Base-by-base conservation (phyloP, 2,329 filamentous ascomycete genomes). In the Pseudocercospora macadamiae region DNA sequence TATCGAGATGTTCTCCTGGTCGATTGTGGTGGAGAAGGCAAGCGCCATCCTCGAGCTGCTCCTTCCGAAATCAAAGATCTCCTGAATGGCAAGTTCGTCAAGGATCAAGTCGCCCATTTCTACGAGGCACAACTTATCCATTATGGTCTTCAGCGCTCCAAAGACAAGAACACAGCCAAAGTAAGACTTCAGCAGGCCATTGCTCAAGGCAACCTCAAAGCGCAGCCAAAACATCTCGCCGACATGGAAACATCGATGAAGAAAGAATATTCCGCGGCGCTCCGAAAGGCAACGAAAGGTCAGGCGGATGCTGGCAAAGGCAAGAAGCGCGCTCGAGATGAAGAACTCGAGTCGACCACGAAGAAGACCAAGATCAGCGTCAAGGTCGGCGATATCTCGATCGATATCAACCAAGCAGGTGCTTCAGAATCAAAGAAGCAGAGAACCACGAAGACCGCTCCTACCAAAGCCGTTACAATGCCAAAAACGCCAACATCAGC, bases 71-170 rank as follows among this genome's bases (percentile, higher is more conserved):
- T 70, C 54, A 64, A 64, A 39, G 49, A 48, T 25, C 54, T 66
- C 25, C 61, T 70, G 16, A 65, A 62, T 30, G 68, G 64, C 45
- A 66, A 59, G 48, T 53, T 25, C 19, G 21, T 53, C 32, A 77
- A 80, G 44, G 82, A 86, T 64, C 79, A 79, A 42, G 79, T 83
- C 0, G 83, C 77, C 1, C 83, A 87, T 62, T 88, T 82, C 81
- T 88, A 85, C 58, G 80, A 85, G 61, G 84, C 85, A 0, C 84
- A 88, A 62, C 77, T 87, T 9, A 71, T 85, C 3, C 86, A 88
- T 71, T 88, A 87, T 71, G 85, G 83, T 1, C 75, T 88, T 0
- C 76, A 75, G 5, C 77, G 79, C 0, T 84, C 82, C 16, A 85
- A 84, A 66, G 78, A 79, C 44, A 87, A 87, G 71, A 79, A 82